Evolutionary conservation across 83 land plant genomes (phyloP).

Genomic region (Picea abies): DNA sequence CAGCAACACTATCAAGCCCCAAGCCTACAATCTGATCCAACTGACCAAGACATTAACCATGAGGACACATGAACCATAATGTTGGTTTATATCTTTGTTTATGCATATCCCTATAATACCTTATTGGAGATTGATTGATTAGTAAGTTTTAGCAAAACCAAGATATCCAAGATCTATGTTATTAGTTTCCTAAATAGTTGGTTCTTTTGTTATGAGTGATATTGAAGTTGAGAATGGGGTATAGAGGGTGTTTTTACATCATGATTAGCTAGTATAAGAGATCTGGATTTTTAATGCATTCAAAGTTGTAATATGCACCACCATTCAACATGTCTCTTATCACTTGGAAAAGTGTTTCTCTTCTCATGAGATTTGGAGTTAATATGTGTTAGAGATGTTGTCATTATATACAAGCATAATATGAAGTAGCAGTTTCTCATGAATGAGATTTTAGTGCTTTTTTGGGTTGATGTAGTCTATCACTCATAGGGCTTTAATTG

Average conservation of each 20-base stretch:
- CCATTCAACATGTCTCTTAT: slow-evolving; percentile 64
- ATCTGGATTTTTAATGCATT: slow-evolving; percentile 58
- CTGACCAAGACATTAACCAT: too few relatives aligned
- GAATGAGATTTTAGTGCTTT: slow-evolving; percentile 9
- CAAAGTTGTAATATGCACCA: slow-evolving; percentile 80
- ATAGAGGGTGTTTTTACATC: slow-evolving; percentile 17
- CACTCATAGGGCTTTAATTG: slow-evolving; percentile 27
- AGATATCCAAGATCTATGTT: not conserved
- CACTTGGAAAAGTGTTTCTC: slow-evolving; percentile 25
- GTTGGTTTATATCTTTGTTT: too few relatives aligned
- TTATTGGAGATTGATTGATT: not conserved
- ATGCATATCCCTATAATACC: too few relatives aligned
- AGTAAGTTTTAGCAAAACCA: not conserved
- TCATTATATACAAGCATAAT: too few relatives aligned
- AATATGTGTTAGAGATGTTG: too few relatives aligned
- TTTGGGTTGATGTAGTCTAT: slow-evolving; percentile 29
- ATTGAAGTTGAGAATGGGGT: not conserved
- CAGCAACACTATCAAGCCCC: slow-evolving; percentile 56
- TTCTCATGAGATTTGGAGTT: not conserved
- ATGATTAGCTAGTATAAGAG: slow-evolving; percentile 43
- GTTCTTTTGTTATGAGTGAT: not conserved
- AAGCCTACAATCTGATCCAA: slow-evolving; percentile 17
- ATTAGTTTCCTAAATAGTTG: too few relatives aligned
- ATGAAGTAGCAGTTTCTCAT: not conserved
- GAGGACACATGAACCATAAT: too few relatives aligned